Conservation (phyloP, 2,329 filamentous ascomycete genomes). For the Xylogone sp. region DNA sequence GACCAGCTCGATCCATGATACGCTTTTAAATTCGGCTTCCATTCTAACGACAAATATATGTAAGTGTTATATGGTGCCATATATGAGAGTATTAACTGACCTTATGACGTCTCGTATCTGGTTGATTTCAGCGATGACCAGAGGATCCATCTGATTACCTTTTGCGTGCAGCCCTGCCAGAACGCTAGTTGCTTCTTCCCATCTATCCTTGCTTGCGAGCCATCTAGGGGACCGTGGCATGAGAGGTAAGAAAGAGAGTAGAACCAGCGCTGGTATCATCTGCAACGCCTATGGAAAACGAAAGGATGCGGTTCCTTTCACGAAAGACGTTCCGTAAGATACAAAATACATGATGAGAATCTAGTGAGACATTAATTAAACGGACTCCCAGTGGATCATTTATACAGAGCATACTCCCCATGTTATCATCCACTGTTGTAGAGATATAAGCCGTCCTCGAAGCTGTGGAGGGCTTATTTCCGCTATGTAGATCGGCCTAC, state of each 20-base stretch:
- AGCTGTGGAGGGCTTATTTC: conserved; percentile 46
- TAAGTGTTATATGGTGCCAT: not conserved
- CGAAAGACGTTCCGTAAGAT: conserved; percentile 42
- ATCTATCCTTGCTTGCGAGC: conserved; percentile 57
- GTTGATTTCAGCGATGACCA: conserved; percentile 47
- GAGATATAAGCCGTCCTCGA: conserved; percentile 38
- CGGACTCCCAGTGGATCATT: not conserved
- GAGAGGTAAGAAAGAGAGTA: conserved; percentile 55
- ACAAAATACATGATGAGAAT: conserved; percentile 46
- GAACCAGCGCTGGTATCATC: conserved; percentile 55
- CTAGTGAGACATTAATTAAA: not conserved
- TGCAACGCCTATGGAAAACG: conserved; percentile 62
- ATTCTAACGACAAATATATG: not conserved
- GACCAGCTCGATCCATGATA: conserved; percentile 67
- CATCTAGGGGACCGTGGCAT: conserved; percentile 60
- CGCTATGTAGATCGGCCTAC: conserved; percentile 67
- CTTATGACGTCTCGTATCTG: not conserved
- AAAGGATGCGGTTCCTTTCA: conserved; percentile 47
- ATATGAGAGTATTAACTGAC: not conserved
- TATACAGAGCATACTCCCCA: conserved; percentile 29
- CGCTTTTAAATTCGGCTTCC: not conserved
- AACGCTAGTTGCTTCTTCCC: conserved; percentile 44
- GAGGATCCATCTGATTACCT: conserved; percentile 48
- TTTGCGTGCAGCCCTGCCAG: conserved; percentile 43
- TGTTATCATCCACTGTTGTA: conserved; percentile 43